These are phyloP conservation scores for Tetratostichococcus sp. DNA, from an alignment of 139 green algal genomes.

Conservation along the genomic window DNA sequence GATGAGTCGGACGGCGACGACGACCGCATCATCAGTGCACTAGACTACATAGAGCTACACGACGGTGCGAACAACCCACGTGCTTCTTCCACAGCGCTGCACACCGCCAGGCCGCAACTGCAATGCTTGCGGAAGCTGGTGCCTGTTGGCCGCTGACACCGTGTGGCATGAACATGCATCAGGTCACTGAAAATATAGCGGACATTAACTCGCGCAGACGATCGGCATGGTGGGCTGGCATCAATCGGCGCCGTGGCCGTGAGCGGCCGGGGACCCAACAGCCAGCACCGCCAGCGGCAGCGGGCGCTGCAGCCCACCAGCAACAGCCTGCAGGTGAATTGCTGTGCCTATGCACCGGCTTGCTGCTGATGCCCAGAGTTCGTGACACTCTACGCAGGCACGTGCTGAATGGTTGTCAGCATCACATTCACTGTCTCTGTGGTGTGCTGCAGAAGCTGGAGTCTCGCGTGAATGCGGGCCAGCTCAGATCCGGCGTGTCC, in stretches of 20 bases:
- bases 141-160: too few relatives aligned
- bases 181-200: too few relatives aligned
- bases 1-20: conserved; percentile 42
- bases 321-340: conserved; percentile 34
- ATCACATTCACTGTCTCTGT: too few relatives aligned
- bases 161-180: too few relatives aligned
- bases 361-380: neutral
- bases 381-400: neutral
- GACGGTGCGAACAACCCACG: too few relatives aligned
- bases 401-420: too few relatives aligned
- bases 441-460: conserved; percentile 48
- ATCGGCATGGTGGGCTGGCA: neutral
- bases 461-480: conserved; percentile 32
- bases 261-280: neutral
- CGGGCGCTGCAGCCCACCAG: conserved; percentile 35
- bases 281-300: conserved; percentile 6
- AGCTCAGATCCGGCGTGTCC: conserved; percentile 12
- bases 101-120: neutral
- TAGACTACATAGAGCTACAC: conserved; percentile 70
- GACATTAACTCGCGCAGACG: too few relatives aligned
- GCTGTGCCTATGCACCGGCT: neutral
- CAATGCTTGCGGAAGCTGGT: neutral
- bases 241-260: conserved; percentile 15
- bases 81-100: too few relatives aligned
- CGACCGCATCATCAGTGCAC: conserved; percentile 49